phyloP scores from a whole-genome alignment of 176 grass and related monocot species.

The Hyparrhenia diplandra region DNA sequence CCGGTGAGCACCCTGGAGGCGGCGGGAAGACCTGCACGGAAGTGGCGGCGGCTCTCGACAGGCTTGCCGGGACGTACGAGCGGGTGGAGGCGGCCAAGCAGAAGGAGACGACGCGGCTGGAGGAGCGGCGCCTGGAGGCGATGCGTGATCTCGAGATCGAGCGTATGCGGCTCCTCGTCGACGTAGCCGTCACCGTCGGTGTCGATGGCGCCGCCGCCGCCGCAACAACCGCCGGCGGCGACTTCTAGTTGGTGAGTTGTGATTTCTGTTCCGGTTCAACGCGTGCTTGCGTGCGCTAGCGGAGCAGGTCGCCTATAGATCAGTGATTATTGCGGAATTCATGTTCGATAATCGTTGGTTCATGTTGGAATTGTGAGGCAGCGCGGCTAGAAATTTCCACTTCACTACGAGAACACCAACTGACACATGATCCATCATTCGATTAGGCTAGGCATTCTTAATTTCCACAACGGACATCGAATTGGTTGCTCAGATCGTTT shows the following conservation, averaged over 20 bases:
- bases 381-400: neutral
- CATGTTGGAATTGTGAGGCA: neutral
- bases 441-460: conserved; percentile 5
- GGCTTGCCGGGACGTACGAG: conserved; percentile 42
- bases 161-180: conserved; percentile 49
- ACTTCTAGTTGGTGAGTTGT: conserved; percentile 29
- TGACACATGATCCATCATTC: conserved; percentile 2
- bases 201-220: neutral
- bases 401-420: neutral
- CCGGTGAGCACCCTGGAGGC: neutral
- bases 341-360: conserved; percentile 13
- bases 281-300: neutral
- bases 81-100: conserved; percentile 47
- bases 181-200: conserved; percentile 32
- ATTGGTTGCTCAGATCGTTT: neutral
- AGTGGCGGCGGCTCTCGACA: conserved; percentile 44
- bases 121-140: conserved; percentile 48
- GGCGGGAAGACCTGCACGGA: conserved; percentile 14
- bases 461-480: neutral
- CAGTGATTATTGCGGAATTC: neutral
- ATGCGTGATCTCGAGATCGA: conserved; percentile 53
- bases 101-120: conserved; percentile 47
- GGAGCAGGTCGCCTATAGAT: neutral
- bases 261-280: neutral
- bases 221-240: neutral